A percentile compares a stretch with the other conserved stretches of the same genome.
These are phyloP conservation scores for Helminthosporium solani DNA, from an alignment of 2,329 filamentous ascomycete species.

Conservation along the genomic window DNA sequence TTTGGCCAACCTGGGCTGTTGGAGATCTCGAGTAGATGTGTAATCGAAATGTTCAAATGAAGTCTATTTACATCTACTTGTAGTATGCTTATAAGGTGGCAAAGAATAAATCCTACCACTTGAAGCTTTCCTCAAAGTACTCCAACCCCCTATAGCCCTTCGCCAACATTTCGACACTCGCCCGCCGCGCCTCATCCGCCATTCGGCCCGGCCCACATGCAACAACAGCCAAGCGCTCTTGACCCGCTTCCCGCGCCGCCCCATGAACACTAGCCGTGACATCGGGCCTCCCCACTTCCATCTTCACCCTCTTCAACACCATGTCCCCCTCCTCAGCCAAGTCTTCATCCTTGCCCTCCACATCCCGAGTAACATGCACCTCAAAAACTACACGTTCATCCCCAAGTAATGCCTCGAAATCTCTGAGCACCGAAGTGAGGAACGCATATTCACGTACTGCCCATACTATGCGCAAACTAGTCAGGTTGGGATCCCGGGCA, in stretches of 20 bases:
- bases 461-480: conserved; percentile 35
- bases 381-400: conserved; percentile 29
- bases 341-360: conserved; percentile 24
- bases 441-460: conserved; percentile 36
- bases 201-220: conserved; percentile 50
- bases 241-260: conserved; percentile 32
- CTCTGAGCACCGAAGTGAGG: conserved; percentile 23
- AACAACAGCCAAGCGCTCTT: conserved; percentile 40
- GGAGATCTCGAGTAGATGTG: conserved; percentile 9
- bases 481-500: conserved; percentile 12
- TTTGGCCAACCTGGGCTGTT: conserved; percentile 27
- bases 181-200: conserved; percentile 48
- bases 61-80: not conserved
- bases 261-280: conserved; percentile 37
- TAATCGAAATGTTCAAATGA: not conserved
- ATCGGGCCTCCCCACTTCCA: conserved; percentile 43
- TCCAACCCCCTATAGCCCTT: conserved; percentile 34
- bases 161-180: conserved; percentile 39
- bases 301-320: conserved; percentile 20
- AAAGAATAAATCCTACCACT: conserved; percentile 35
- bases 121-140: conserved; percentile 53
- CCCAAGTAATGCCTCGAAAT: conserved; percentile 20
- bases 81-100: no score
- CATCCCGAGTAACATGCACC: conserved; percentile 29
- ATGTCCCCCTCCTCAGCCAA: conserved; percentile 9